A percentile compares a stretch with the other conserved stretches of the same genome.
Conservation (phyloP, 2,329 filamentous ascomycete genomes). For the Scopulariopsis brevicaulis region DNA sequence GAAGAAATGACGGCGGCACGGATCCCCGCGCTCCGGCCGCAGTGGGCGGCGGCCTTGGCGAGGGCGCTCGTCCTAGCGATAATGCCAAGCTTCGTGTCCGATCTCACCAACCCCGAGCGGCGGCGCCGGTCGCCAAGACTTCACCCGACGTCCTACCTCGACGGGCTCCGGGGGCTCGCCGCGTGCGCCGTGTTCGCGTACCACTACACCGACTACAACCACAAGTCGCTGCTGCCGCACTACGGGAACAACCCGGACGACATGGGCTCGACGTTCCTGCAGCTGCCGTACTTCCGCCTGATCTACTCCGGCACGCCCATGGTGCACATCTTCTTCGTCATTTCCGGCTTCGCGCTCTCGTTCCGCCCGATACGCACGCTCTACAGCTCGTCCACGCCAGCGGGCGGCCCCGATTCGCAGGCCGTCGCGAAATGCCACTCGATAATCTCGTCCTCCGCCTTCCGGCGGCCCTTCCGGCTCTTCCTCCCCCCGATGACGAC, state of each 20-base stretch:
- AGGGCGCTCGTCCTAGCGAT: conserved; percentile 4
- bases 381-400: conserved; percentile 28
- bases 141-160: conserved; percentile 44
- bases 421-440: conserved; percentile 26
- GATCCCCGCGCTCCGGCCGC: neutral
- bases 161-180: conserved; percentile 45
- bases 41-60: neutral
- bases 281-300: conserved; percentile 41
- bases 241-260: conserved; percentile 34
- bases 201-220: conserved; percentile 25
- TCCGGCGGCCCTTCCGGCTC: conserved; percentile 38
- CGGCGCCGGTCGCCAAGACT: conserved; percentile 17
- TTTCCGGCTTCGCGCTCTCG: conserved; percentile 49
- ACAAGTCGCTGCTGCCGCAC: conserved; percentile 12
- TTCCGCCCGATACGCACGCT: conserved; percentile 38
- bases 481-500: conserved; percentile 39
- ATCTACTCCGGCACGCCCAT: conserved; percentile 43
- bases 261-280: conserved; percentile 20
- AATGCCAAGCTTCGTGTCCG: conserved; percentile 8
- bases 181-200: conserved; percentile 46
- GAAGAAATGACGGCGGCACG: neutral
- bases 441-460: conserved; percentile 36
- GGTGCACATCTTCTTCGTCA: conserved; percentile 51
- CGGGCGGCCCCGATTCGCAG: conserved; percentile 33
- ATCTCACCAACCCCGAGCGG: conserved; percentile 6